Percentiles rank a stretch among this genome's conserved stretches.
Evolutionary conservation across 176 grass and related monocot species (phyloP).

Genomic region (Ananas comosus): DNA sequence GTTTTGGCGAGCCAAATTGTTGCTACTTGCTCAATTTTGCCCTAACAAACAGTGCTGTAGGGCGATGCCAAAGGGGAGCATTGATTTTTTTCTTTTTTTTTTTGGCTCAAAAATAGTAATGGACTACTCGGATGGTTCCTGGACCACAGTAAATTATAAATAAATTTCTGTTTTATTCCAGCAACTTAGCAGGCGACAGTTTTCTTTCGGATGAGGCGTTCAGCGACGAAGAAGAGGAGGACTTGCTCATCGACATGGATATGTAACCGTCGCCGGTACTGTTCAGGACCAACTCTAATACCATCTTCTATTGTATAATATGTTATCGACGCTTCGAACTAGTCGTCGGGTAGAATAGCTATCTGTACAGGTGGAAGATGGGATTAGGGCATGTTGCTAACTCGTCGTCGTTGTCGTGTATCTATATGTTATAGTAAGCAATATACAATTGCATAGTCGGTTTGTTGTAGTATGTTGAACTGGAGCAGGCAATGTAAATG

Average conservation of each 20-base stretch:
- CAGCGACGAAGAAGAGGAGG: constrained; percentile 52
- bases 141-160: constrained; percentile 4
- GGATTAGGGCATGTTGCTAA: neutral
- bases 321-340: neutral
- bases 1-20: too few relatives aligned
- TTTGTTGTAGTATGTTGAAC: too few relatives aligned
- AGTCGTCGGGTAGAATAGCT: too few relatives aligned
- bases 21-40: too few relatives aligned
- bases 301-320: neutral
- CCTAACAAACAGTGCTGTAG: too few relatives aligned
- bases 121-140: neutral
- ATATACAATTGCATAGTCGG: too few relatives aligned
- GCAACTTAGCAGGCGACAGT: constrained; percentile 57
- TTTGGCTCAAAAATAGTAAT: neutral
- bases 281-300: neutral
- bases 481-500: too few relatives aligned
- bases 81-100: too few relatives aligned
- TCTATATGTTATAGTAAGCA: too few relatives aligned
- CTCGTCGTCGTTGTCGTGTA: neutral
- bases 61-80: too few relatives aligned
- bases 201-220: constrained; percentile 31
- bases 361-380: neutral
- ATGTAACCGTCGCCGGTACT: constrained; percentile 36
- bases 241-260: constrained; percentile 80
- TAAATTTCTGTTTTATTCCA: constrained; percentile 14